Evolutionary conservation across 441 rosid genomes (phyloP), one percentile per base, ranked within the genome.

Genomic region (Flueggea neowawraea): DNA sequence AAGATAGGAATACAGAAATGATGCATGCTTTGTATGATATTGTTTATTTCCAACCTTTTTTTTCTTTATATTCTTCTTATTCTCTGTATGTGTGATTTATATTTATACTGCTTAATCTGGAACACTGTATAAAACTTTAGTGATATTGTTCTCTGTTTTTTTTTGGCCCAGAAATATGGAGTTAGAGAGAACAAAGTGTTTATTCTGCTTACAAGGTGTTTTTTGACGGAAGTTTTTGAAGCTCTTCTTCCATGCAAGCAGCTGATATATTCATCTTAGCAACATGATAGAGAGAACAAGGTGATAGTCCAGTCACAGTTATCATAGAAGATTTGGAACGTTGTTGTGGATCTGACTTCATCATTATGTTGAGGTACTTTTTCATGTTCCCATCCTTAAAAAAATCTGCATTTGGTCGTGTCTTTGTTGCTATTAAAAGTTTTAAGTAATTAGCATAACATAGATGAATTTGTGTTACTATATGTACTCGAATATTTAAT

Each of bases 241-340:
- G 66, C 73, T 41, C 51, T 62, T 44, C 39, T 69, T 63, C 62
- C 76, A 54, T 62, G 67, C 80, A 94, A 97, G 90, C 84, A 60
- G 80, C 82, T 66, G 97, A 91, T 68, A 74, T 89, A 57, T 84
- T 94, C 57, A 72, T 84, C 73, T 80, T 91, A 50, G 91, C 96
- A 53, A 84, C 97, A 15, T 95, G 99, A 97, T 91, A 89, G 60
- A 72, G 80, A 70, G 89, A 83, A 68, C 82, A 80, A 61, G 75
- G 49, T 49, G 50, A 65, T n/a, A 72, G 68, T 68, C 96, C 97
- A 0, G 62, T 86, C 54, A 86, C 89, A 65, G 64, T 95, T 69
- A 82, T 95, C 50, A 65, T 95, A 56, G 88, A 88, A 60, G 95
- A 95, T 69, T 68, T 91, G 68, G 98, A 91, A 72, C 84, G 87